A percentile compares a stretch with the other conserved stretches of the same genome.
These are phyloP conservation scores for Rhodamnia rubescens DNA, from an alignment of 345 rosid species.

Conservation along the genomic window DNA sequence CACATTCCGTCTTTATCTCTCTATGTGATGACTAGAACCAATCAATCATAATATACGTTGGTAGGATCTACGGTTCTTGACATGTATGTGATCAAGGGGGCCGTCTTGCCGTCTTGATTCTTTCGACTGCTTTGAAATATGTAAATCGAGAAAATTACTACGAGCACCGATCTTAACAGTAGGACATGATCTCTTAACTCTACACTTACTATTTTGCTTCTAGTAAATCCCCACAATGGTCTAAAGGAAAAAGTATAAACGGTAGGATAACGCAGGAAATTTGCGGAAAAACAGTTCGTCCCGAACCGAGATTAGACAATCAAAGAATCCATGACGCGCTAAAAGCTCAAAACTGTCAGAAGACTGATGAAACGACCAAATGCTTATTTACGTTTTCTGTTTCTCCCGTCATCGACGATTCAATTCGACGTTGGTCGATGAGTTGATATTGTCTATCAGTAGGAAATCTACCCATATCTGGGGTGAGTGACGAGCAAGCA, in stretches of 20 bases:
- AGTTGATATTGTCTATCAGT: constrained; percentile 16
- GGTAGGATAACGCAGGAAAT: not conserved
- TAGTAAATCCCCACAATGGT: not conserved
- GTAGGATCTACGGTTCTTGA: not conserved
- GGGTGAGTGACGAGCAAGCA: constrained; percentile 50
- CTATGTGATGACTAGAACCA: not conserved
- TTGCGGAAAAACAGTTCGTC: not conserved
- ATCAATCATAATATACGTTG: not conserved
- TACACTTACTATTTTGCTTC: not conserved
- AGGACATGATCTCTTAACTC: not conserved
- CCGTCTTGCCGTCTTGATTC: not conserved
- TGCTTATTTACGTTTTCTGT: not conserved
- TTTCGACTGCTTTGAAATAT: not conserved
- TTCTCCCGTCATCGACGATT: not conserved
- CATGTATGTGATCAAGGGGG: not conserved
- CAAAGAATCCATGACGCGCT: not conserved
- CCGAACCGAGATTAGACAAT: not conserved
- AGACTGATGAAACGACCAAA: not conserved
- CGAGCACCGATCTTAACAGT: not conserved
- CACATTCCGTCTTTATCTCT: not conserved
- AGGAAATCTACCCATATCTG: constrained; percentile 53
- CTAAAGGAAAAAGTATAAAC: too few relatives aligned
- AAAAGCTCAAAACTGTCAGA: not conserved
- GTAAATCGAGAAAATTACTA: not conserved
- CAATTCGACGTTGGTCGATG: not conserved